A percentile compares a stretch with the other conserved stretches of the same genome.
Evolutionary conservation across 345 rosid genomes (phyloP).

Genomic region (Citrus australasica): DNA sequence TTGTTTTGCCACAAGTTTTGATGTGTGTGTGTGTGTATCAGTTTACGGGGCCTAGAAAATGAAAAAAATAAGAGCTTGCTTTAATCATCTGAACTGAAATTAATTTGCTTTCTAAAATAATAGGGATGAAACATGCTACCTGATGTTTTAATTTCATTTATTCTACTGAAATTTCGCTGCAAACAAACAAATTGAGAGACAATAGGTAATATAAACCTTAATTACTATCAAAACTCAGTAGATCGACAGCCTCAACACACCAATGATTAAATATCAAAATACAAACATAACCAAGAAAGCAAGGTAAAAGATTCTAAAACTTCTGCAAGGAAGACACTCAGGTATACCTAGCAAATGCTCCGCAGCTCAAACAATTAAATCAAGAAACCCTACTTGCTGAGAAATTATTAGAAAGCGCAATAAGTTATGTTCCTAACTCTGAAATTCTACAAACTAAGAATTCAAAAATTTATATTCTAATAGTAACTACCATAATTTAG

Average conservation of each 20-base stretch:
- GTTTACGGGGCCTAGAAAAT: not conserved
- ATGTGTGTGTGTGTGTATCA: too few species aligned
- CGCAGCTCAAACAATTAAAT: not conserved
- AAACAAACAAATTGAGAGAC: not conserved
- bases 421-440: not conserved
- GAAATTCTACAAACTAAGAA: not conserved
- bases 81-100: not conserved
- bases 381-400: not conserved
- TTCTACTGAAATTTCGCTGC: not conserved
- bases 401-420: not conserved
- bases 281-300: not conserved
- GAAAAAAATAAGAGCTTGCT: not conserved
- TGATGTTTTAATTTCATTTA: not conserved
- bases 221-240: not conserved
- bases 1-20: not conserved
- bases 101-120: not conserved
- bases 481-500: not conserved
- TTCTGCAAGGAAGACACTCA: not conserved
- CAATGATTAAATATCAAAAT: not conserved
- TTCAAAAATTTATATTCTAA: not conserved
- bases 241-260: not conserved
- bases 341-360: not conserved
- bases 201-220: not conserved
- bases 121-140: not conserved
- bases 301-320: not conserved